These are phyloP conservation scores for Eragrostis tef DNA, from an alignment of 202 grass and related monocot genomes.

Conservation along the genomic window DNA sequence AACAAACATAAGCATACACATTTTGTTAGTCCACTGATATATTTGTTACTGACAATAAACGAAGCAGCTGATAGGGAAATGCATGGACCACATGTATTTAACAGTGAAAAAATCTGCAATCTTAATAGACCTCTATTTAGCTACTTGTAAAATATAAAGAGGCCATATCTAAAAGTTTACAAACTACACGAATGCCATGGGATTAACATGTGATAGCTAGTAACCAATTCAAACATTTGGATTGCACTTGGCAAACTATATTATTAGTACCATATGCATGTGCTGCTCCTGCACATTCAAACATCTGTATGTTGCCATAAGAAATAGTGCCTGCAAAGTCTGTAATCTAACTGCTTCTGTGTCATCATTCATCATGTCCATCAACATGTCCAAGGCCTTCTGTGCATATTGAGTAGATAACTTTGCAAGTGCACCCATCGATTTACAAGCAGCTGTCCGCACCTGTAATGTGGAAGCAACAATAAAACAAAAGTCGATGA, in stretches of 20 bases:
- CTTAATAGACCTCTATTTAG: neutral
- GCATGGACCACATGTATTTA: slow-evolving; percentile 13
- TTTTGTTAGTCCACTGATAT: neutral
- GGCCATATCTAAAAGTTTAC: slow-evolving; percentile 4
- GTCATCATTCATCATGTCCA: slow-evolving; percentile 98
- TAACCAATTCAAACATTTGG: slow-evolving; percentile 15
- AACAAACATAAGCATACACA: slow-evolving; percentile 6
- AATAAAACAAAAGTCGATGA: slow-evolving; percentile 39
- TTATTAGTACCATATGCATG: slow-evolving; percentile 73
- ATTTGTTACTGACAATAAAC: neutral
- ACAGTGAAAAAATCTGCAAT: neutral
- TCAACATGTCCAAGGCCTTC: slow-evolving; percentile 77
- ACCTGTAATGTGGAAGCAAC: slow-evolving; percentile 60
- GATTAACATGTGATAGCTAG: slow-evolving; percentile 12
- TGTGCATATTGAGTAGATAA: slow-evolving; percentile 70
- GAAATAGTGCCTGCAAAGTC: slow-evolving; percentile 68
- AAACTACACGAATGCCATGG: neutral
- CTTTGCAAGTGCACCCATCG: slow-evolving; percentile 67
- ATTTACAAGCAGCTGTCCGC: slow-evolving; percentile 63
- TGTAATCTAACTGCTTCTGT: slow-evolving; percentile 67
- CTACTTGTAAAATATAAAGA: neutral
- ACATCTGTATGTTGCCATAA: slow-evolving; percentile 70
- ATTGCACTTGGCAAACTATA: slow-evolving; percentile 28
- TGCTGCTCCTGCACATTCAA: slow-evolving; percentile 80
- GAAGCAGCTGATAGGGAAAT: neutral